Evolutionary conservation across 176 grass and related monocot species (phyloP), one percentile per base, ranked within the genome.

Genomic region (Eragrostis nindensis): DNA sequence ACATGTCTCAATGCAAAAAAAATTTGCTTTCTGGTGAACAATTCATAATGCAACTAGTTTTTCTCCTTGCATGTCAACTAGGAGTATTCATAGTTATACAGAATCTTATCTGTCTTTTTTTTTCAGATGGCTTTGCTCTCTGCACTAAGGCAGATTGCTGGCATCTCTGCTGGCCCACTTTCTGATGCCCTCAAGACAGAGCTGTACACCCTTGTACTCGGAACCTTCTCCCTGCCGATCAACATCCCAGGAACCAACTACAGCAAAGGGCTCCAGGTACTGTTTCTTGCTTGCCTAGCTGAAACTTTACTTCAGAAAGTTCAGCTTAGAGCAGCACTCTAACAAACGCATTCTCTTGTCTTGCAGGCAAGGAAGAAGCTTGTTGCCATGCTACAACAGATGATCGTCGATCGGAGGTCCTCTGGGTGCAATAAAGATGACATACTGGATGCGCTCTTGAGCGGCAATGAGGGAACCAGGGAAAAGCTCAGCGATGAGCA

Each of bases 101-200:
- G 15, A 81, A 71, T 76, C 70, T 78, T 80, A 76, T 68, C 63
- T 80, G 77, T 24, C 43, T 75, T 17, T 55, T 41, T 17, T 74
- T 11, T 79, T 54, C 86, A 99, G 96, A 99, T 99, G 96, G 92
- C 96, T 27, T 74, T 99, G 86, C 71, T 99, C 18, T 99, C 96
- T 25, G 80, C 92, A 22, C 82, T 95, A 50, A 91, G 88, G 52
- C 96, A 99, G 77, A 93, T 99, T 73, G 96, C 96, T 53, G 92
- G 92, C 61, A 93, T 99, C 36, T 87, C 87, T 25, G 76, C 90
- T 59, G 96, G 96, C 68, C 88, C 90, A 17, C 87, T 95, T 32
- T 95, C 96, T 77, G 90, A 91, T 38, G 80, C 90, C 21, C 86
- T 99, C 68, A 99, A 95, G 87, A 25, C 68, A 54, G 90, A 99